Conservation (phyloP, 495 filamentous ascomycete genomes). For the Trichoderma gamsii region DNA sequence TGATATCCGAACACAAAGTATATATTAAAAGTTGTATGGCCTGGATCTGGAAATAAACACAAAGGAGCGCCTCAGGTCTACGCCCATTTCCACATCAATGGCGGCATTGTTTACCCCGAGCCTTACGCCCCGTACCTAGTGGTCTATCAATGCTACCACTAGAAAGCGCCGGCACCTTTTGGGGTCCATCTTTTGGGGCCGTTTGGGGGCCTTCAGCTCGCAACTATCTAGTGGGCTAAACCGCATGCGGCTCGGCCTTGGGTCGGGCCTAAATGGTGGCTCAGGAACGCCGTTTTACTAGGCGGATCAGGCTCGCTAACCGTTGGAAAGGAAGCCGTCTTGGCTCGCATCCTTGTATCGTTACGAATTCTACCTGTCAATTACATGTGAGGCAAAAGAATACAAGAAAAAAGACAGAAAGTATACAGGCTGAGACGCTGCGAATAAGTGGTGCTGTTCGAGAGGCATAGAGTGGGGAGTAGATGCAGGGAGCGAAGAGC, state of each 20-base stretch:
- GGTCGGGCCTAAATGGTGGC: neutral
- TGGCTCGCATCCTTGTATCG: neutral
- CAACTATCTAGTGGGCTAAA: neutral
- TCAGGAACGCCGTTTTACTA: neutral
- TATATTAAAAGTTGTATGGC: too few relatives aligned
- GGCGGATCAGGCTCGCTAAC: neutral
- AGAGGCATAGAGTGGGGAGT: neutral
- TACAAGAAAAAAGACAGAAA: neutral
- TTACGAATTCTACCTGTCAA: neutral
- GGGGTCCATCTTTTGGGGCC: neutral
- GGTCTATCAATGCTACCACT: neutral
- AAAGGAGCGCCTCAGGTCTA: too few relatives aligned
- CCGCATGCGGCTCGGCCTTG: neutral
- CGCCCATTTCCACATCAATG: too few relatives aligned
- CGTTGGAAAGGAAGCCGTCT: neutral
- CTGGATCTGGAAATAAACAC: too few relatives aligned
- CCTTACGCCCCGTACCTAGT: too few relatives aligned
- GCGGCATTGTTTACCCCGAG: too few relatives aligned
- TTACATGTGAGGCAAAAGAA: neutral
- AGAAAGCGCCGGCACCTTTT: neutral
- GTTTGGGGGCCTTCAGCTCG: neutral
- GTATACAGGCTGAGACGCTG: too few relatives aligned
- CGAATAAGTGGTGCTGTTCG: too few relatives aligned
- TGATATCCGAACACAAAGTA: too few relatives aligned
- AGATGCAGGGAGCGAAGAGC: neutral